A percentile compares a stretch with the other conserved stretches of the same genome.
phyloP scores from a whole-genome alignment of 129 eudicot genomes.

The Escallonia herrerae region DNA sequence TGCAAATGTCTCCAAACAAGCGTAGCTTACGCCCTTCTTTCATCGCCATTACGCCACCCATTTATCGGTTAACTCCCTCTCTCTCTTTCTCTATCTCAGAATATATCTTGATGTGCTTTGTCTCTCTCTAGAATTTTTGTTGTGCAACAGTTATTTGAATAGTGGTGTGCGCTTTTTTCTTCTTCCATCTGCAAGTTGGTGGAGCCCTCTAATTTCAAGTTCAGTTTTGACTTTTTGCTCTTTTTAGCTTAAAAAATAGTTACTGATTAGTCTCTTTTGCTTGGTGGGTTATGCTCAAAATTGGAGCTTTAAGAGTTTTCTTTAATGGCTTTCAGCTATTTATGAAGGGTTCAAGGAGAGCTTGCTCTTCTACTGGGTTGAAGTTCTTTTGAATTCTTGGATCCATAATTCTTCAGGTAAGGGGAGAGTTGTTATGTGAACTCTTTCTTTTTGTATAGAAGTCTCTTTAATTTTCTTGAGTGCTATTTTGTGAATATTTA shows the following conservation, averaged over 20 bases:
- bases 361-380: not conserved
- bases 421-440: not conserved
- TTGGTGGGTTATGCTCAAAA: constrained; percentile 14
- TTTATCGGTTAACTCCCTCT: not conserved
- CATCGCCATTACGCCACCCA: too few relatives aligned
- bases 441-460: not conserved
- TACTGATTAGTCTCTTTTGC: not conserved
- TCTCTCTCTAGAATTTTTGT: not conserved
- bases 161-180: not conserved
- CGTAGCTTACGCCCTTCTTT: constrained; percentile 43
- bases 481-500: constrained; percentile 5
- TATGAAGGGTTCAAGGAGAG: not conserved
- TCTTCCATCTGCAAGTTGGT: constrained; percentile 6
- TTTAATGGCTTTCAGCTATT: constrained; percentile 15
- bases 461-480: too few relatives aligned
- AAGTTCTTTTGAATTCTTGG: constrained; percentile 10
- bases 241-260: not conserved
- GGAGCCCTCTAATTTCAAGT: not conserved
- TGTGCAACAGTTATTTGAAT: constrained; percentile 1
- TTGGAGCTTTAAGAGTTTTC: constrained; percentile 5
- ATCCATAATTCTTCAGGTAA: constrained; percentile 17
- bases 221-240: not conserved
- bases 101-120: not conserved
- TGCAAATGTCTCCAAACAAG: constrained; percentile 1
- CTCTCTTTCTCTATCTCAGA: not conserved